A percentile compares a stretch with the other conserved stretches of the same genome.
Conservation (phyloP, 2,329 filamentous ascomycete genomes). For the Cercospora nicotianae region DNA sequence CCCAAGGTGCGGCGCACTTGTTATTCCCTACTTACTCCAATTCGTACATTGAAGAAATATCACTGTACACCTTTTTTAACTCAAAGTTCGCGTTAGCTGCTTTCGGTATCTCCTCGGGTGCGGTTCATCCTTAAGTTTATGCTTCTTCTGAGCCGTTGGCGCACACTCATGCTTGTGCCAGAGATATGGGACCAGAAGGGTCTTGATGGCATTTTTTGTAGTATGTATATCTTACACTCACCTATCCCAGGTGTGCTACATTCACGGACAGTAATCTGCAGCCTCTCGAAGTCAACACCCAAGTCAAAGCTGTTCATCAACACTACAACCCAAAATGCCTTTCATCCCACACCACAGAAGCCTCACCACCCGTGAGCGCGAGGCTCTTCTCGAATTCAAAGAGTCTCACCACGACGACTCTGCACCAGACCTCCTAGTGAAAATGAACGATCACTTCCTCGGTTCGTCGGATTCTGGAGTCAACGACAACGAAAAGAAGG, state of each 20-base stretch:
- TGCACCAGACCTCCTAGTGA: background rate
- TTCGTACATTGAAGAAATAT: background rate
- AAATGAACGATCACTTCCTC: background rate
- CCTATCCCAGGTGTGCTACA: background rate
- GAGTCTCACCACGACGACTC: background rate
- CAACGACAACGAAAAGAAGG: background rate
- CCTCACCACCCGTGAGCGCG: background rate
- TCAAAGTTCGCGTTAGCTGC: background rate
- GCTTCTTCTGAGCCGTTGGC: background rate
- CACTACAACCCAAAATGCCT: background rate
- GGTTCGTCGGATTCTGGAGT: background rate
- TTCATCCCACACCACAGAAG: background rate
- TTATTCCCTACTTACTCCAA: background rate
- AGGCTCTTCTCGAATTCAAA: background rate
- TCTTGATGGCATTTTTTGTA: background rate
- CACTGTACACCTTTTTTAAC: background rate
- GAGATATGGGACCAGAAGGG: background rate
- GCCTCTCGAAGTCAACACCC: background rate
- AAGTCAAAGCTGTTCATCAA: background rate
- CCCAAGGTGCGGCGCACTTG: background rate
- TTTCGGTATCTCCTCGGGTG: background rate
- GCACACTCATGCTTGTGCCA: background rate
- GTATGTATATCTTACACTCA: background rate
- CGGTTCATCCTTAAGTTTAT: background rate
- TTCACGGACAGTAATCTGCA: background rate